Evolutionary conservation across 148 eudicot genomes (phyloP), one percentile per base, ranked within the genome.

Genomic region (Arbutus unedo): DNA sequence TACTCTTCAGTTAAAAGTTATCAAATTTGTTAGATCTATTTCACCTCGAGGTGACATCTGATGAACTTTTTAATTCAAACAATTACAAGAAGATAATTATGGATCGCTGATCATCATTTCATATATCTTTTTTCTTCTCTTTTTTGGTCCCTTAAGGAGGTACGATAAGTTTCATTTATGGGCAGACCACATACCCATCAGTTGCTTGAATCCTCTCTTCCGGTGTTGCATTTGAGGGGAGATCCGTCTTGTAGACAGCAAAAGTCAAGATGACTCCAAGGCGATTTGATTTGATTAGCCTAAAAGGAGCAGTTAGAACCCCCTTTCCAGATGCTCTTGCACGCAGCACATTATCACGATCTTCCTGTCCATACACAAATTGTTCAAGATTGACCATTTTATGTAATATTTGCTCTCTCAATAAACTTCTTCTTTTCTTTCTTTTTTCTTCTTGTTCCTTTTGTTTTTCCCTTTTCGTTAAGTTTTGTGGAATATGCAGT

Each of bases 311-410:
- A 57, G 99, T 96, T 48, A 96, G 92, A 78, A 96, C 99, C 53
- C 98, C 99, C 84, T 96, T 96, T 83, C 95, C 99, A 23, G 95
- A 91, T 84, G 81, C 95, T 80, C 99, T 92, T 79, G 99, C 99
- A 70, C 99, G 97, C 88, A 94, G 85, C 76, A 96, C 93, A 89
- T 96, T 96, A 82, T 94, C 98, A 74, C 95, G 97, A 79, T 96
- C 99, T 90, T 96, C 99, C 99, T 96, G 88, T 84, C 51, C 74
- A 81, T 38, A 77, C 23, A 86, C 16, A 79, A 74, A 25, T 57
- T 18, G 50, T 21, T 54, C 13, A 38, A 72, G 49, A 74, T 88
- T 78, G 76, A 81, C 79, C 66, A 67, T 47, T 47, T 15, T 13
- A 15, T 4, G 50, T 31, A 62, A 41, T 16, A 74, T 31, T 15